Conservation (phyloP, 2,329 filamentous ascomycete genomes). For the Sphaerostilbella broomeana region DNA sequence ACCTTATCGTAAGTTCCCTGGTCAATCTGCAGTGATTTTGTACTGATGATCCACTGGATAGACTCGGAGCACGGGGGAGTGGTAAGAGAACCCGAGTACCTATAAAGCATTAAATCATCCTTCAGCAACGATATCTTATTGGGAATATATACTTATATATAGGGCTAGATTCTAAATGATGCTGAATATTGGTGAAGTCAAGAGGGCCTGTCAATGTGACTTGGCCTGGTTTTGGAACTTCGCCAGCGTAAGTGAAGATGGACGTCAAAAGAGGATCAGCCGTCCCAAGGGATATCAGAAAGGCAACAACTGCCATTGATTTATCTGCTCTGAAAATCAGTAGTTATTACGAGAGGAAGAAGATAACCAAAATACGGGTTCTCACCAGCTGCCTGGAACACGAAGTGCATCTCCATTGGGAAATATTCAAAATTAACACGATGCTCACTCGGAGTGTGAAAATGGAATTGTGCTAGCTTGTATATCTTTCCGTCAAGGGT, state of each 20-base stretch:
- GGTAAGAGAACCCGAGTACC: slow-evolving; percentile 53
- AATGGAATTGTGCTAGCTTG: slow-evolving; percentile 49
- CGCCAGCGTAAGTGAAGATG: slow-evolving; percentile 32
- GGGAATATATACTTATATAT: slow-evolving; percentile 21
- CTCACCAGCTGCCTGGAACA: slow-evolving; percentile 17
- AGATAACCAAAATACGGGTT: background rate
- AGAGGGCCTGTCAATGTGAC: slow-evolving; percentile 31
- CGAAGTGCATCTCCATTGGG: slow-evolving; percentile 27
- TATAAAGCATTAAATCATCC: background rate
- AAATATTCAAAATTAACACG: slow-evolving; percentile 34
- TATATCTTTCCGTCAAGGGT: slow-evolving; percentile 34
- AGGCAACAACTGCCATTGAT: slow-evolving; percentile 23
- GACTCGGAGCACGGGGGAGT: slow-evolving; percentile 56
- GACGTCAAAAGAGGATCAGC: slow-evolving; percentile 26
- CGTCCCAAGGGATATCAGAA: slow-evolving; percentile 8
- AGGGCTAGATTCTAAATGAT: slow-evolving; percentile 26
- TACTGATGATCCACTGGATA: slow-evolving; percentile 46
- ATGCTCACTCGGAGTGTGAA: slow-evolving; percentile 56
- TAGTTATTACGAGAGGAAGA: background rate
- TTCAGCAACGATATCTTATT: background rate
- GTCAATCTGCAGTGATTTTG: slow-evolving; percentile 37
- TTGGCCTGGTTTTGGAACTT: slow-evolving; percentile 34
- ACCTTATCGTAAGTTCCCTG: slow-evolving; percentile 44
- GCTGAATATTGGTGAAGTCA: slow-evolving; percentile 35
- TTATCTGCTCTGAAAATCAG: slow-evolving; percentile 1